Base-by-base conservation (phyloP, 1,284 basidiomycete species). In the Ceratobasidium sp. region DNA sequence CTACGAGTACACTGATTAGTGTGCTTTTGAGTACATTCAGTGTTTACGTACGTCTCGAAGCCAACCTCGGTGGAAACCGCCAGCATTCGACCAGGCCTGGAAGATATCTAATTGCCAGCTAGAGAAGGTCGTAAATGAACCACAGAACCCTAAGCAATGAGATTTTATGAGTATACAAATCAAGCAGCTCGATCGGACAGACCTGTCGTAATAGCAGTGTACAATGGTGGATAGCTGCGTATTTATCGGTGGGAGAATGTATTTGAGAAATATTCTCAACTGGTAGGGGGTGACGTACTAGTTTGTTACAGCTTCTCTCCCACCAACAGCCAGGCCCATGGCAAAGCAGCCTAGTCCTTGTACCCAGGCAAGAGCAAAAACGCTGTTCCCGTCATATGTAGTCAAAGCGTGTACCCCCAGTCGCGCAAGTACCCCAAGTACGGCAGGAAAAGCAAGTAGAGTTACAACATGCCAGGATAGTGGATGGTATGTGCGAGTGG, bases 61-160 rank as follows among this genome's bases (percentile, higher is more conserved):
- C 71, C 95, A 92, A 73, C 88, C 86, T 63, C 94, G 89, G 77
- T 87, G 81, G 71, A 86, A 89, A 15, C 87, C 84, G 17, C 85
- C 84, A 20, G 88, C 85, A 82, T 99, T 94, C 0, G 93, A 88
- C 89, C 96, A 99, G 0, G 96, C 93, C 66, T 89, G 84, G 82
- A 97, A 99, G 0, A 96, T 85, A 79, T 96, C 93, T 8, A 95
- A 82, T 84, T 98, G 95, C 97, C 98, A 99, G 20, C 91, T 89
- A 3, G 96, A 98, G 85, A 99, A 99, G 0, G 97, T 99, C 3
- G 98, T 99, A 79, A 98, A 85, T 4, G 95, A 97, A 1, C 97
- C 98, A 81, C 97, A 99, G 82, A 98, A 95, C 3, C 97, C 97
- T 94, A 77, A 73, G 23, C 15, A 1, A n/a, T 56, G 20, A 56